Conservation (phyloP, 1,284 basidiomycete genomes). For the Hypsizygus ulmarius region DNA sequence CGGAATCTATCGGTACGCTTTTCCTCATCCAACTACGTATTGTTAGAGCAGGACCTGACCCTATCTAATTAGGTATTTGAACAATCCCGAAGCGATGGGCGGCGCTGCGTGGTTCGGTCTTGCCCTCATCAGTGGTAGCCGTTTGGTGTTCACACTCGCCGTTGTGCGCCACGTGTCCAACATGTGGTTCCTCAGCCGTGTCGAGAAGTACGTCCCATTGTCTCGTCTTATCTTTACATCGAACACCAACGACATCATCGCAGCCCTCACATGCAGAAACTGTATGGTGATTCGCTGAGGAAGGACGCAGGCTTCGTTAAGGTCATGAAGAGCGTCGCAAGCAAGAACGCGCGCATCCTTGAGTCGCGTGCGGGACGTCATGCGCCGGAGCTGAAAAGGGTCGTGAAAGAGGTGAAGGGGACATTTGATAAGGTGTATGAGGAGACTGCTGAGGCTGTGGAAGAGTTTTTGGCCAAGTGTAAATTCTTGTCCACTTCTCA, state of each 20-base stretch:
- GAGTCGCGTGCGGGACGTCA: constrained; percentile 67
- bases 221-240: not conserved
- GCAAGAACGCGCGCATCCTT: constrained; percentile 72
- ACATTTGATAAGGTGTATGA: constrained; percentile 95
- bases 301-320: constrained; percentile 97
- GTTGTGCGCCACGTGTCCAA: constrained; percentile 82
- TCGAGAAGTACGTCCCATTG: constrained; percentile 71
- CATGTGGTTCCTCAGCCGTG: constrained; percentile 88
- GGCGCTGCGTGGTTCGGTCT: constrained; percentile 95
- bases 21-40: not conserved
- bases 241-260: not conserved
- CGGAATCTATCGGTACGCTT: constrained; percentile 83
- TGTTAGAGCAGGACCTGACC: not conserved
- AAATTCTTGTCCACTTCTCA: constrained; percentile 14
- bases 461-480: constrained; percentile 92
- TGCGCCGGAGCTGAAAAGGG: constrained; percentile 73
- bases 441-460: constrained; percentile 84
- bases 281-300: constrained; percentile 90
- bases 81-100: constrained; percentile 96
- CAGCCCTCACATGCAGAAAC: constrained; percentile 95
- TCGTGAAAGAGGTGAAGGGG: constrained; percentile 87
- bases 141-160: constrained; percentile 83
- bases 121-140: constrained; percentile 86
- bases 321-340: constrained; percentile 90
- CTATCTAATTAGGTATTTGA: constrained; percentile 62